Base-by-base conservation (phyloP, 1,284 basidiomycete species). In the Termitomyces sp. region DNA sequence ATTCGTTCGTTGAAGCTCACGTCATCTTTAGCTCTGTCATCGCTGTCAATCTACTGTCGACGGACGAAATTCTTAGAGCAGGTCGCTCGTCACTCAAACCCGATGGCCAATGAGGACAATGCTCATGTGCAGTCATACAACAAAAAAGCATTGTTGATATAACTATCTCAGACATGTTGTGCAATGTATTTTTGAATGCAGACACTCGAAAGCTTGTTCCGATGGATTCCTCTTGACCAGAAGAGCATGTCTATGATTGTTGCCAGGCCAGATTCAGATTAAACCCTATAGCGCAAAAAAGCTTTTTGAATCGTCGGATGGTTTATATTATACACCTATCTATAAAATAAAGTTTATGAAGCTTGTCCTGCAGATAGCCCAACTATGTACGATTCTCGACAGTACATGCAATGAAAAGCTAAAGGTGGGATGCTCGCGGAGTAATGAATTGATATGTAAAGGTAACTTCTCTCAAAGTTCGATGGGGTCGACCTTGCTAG, bases 1-100 rank as follows among this genome's bases (percentile, higher is more conserved):
- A 41, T 41, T 41, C 39, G 55, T 58, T 51, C 21, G 21, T 24
- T 24, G 21, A 24, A n/a, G 56, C 43, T 49, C 52, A 53, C 52
- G 43, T 56, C 38, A 50, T 48, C n/a, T 19, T 48, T 63, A 96
- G 93, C 72, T 95, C 96, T 57, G 97, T 99, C 58, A 99, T 99
- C 64, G 96, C 94, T 18, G 86, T 97, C 61, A 99, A 99, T 72
- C 77, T 99, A 54, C 73, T 99, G 54, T 93, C 91, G 40, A 96
- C 93, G 28, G 95, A 98, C 69, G 95, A 98, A 74, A 97, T 98
- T 57, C 72, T 98, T 60, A 81, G 95, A 49, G 95, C 96, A 16
- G 95, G 95, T 30, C 83, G 93, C 62, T 94, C 91, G 70, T 94
- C 91, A 49, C 71, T 91, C 64, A 91, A 91, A 67, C 79, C 88